Percentiles rank a stretch among this genome's conserved stretches.
These are phyloP conservation scores for Trametes elegans DNA, from an alignment of 768 basidiomycete species.

Conservation along the genomic window DNA sequence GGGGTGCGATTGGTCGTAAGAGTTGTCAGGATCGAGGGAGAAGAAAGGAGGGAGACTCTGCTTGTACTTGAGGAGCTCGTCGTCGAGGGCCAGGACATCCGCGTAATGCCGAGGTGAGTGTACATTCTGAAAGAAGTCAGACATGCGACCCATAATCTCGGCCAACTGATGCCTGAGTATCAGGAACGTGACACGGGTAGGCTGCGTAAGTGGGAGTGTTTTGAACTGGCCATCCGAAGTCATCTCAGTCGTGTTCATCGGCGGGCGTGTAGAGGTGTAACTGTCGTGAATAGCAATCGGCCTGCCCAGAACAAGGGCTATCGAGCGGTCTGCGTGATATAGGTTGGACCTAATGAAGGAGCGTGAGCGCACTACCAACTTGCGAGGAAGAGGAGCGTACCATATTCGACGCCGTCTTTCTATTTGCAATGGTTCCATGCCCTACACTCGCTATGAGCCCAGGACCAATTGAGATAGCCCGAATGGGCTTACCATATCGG, in stretches of 20 bases:
- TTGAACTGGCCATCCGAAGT: constrained; percentile 42
- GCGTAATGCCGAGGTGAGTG: constrained; percentile 75
- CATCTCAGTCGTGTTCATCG: constrained; percentile 68
- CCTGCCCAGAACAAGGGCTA: constrained; percentile 86
- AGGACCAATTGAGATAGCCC: neutral
- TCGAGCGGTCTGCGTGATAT: constrained; percentile 92
- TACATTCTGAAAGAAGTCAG: constrained; percentile 91
- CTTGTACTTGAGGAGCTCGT: constrained; percentile 78
- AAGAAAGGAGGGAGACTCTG: constrained; percentile 77
- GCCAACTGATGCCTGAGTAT: constrained; percentile 84
- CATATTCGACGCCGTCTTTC: constrained; percentile 92
- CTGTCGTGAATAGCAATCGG: constrained; percentile 88
- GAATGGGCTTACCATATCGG: constrained; percentile 59
- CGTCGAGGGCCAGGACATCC: constrained; percentile 80
- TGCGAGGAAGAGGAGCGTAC: constrained; percentile 39
- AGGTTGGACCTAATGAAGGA: constrained; percentile 66
- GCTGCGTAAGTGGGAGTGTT: constrained; percentile 58
- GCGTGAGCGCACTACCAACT: neutral
- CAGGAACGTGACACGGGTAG: constrained; percentile 85
- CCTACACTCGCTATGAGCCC: constrained; percentile 37
- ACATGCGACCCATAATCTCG: constrained; percentile 83
- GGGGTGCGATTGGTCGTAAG: constrained; percentile 61
- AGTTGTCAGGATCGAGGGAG: constrained; percentile 70
- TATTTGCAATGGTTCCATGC: constrained; percentile 69
- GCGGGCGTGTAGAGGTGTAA: constrained; percentile 79